phyloP scores from a whole-genome alignment of 805 yeast species.

The Zygotorulaspora sp. region DNA sequence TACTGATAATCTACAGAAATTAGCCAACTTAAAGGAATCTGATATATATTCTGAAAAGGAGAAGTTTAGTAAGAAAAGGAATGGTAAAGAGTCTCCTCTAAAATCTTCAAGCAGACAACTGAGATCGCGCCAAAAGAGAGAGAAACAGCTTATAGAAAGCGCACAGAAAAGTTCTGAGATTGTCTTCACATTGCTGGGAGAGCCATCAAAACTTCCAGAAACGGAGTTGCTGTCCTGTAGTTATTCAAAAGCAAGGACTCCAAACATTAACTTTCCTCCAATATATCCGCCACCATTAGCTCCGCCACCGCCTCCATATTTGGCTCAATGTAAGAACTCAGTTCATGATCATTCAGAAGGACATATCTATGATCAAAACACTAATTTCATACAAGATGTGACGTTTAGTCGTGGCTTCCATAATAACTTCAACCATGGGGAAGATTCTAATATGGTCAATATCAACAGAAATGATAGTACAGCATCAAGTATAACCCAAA shows the following conservation, averaged over 20 bases:
- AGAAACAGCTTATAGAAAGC: constrained; percentile 8
- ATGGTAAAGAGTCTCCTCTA: neutral
- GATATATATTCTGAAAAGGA: neutral
- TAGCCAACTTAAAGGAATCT: too few species aligned
- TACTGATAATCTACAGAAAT: neutral
- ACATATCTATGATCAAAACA: too few species aligned
- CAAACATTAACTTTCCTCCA: too few species aligned
- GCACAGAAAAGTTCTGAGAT: constrained; percentile 16
- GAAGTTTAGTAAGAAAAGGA: neutral
- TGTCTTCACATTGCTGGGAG: constrained; percentile 15
- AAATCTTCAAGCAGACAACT: neutral
- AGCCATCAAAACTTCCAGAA: neutral
- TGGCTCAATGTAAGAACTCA: neutral
- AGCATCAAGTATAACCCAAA: too few species aligned
- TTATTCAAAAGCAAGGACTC: neutral
- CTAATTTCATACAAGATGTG: too few species aligned
- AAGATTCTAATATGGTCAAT: too few species aligned
- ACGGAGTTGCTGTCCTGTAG: neutral
- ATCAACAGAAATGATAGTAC: too few species aligned
- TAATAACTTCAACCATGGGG: too few species aligned
- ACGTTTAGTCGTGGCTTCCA: too few species aligned
- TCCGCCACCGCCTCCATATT: constrained; percentile 5
- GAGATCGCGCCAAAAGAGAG: neutral
- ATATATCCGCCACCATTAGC: constrained; percentile 1
- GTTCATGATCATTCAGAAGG: neutral